Conservation (phyloP, 1,284 basidiomycete genomes). For the Ganoderma sp. region DNA sequence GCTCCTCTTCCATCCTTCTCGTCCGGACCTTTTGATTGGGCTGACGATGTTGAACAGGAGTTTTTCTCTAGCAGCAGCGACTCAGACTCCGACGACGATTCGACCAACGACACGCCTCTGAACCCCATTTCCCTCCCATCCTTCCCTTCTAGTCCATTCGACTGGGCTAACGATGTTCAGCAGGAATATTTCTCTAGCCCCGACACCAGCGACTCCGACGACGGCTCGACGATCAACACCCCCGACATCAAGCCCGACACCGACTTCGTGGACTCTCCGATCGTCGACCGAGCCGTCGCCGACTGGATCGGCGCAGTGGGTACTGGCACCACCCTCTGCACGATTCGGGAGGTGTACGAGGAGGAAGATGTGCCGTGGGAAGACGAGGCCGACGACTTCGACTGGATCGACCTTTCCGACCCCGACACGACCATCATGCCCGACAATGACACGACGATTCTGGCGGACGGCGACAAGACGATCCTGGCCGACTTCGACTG, state of each 20-base stretch:
- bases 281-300: neutral
- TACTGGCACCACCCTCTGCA: constrained; percentile 1
- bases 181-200: neutral
- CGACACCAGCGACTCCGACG: neutral
- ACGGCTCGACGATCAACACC: neutral
- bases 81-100: too few relatives aligned
- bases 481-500: neutral
- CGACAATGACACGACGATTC: neutral
- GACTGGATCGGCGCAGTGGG: neutral
- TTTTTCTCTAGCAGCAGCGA: neutral
- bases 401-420: neutral
- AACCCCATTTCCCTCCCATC: neutral
- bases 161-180: constrained; percentile 3
- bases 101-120: too few relatives aligned
- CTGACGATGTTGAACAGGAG: constrained; percentile 3
- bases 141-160: neutral
- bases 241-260: neutral
- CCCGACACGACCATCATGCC: neutral
- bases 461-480: too few relatives aligned
- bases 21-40: constrained; percentile 6
- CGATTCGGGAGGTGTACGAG: neutral
- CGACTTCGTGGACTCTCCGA: neutral
- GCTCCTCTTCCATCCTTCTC: neutral
- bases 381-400: neutral
- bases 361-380: neutral